Percentiles rank a stretch among this genome's conserved stretches.
Evolutionary conservation across 805 yeast species (phyloP).

Genomic region (Candida coleopterorum): DNA sequence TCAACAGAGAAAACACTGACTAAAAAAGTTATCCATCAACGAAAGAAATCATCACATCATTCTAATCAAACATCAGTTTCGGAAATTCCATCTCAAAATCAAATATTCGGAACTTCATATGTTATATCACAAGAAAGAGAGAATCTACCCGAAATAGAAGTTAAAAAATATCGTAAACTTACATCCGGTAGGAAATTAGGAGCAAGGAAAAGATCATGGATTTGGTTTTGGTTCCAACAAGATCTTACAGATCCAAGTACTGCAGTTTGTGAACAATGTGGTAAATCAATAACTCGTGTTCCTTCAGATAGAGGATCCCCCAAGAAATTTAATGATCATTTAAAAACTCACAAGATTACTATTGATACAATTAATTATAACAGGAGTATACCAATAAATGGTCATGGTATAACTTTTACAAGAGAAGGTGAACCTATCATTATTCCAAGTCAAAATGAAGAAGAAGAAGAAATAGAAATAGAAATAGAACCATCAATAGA

Average conservation of each 20-base stretch:
- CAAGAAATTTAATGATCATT: conserved; percentile 53
- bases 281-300: conserved; percentile 43
- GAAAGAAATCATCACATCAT: no score
- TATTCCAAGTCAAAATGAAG: conserved; percentile 11
- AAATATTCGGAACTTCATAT: background rate
- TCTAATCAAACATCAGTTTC: background rate
- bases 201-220: conserved; percentile 60
- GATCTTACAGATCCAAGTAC: conserved; percentile 43
- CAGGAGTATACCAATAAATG: conserved; percentile 35
- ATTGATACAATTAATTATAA: conserved; percentile 37
- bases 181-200: conserved; percentile 53
- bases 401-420: conserved; percentile 31
- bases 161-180: conserved; percentile 1
- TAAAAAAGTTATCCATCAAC: no score
- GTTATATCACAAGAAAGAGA: no score
- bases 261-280: conserved; percentile 54
- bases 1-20: no score
- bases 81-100: background rate
- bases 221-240: conserved; percentile 59
- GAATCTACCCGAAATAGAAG: background rate
- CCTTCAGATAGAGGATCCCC: conserved; percentile 56
- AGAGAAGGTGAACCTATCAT: conserved; percentile 22
- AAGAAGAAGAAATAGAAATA: no score
- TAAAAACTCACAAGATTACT: conserved; percentile 48
- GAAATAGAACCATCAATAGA: no score